A percentile compares a stretch with the other conserved stretches of the same genome.
Conservation (phyloP, 805 yeast species). For the Wickerhamiella shivajii region DNA sequence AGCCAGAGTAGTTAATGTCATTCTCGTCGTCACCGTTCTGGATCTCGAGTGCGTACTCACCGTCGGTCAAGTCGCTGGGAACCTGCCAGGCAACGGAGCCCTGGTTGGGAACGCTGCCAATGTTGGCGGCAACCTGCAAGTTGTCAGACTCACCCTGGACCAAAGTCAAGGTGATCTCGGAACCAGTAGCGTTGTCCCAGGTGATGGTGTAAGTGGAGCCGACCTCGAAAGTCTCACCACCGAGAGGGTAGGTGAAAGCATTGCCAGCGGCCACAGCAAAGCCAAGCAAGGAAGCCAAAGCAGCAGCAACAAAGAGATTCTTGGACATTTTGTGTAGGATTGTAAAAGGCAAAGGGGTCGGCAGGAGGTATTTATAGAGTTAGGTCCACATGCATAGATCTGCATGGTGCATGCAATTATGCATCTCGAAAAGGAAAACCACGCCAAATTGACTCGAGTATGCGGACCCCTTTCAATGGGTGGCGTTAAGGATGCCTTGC, state of each 20-base stretch:
- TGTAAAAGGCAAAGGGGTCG: neutral
- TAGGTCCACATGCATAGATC: neutral
- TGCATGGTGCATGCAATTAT: neutral
- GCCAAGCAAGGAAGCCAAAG: slow-evolving; percentile 12
- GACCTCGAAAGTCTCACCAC: slow-evolving; percentile 20
- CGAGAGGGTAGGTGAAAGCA: slow-evolving; percentile 23
- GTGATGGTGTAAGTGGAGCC: slow-evolving; percentile 21
- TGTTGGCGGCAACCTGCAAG: slow-evolving; percentile 23
- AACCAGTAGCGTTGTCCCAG: slow-evolving; percentile 24
- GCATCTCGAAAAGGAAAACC: too few relatives aligned
- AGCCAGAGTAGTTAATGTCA: slow-evolving; percentile 26
- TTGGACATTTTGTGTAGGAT: neutral
- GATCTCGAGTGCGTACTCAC: slow-evolving; percentile 26
- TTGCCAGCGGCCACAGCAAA: slow-evolving; percentile 18
- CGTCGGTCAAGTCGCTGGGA: slow-evolving; percentile 21
- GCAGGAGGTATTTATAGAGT: neutral
- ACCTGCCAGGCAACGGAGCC: slow-evolving; percentile 26
- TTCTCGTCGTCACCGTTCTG: slow-evolving; percentile 19
- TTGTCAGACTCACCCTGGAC: slow-evolving; percentile 23
- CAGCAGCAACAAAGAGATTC: slow-evolving; percentile 8
- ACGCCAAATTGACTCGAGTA: too few relatives aligned
- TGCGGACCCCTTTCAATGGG: too few relatives aligned
- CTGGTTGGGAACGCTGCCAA: slow-evolving; percentile 24
- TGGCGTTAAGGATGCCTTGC: too few relatives aligned
- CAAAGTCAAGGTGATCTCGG: slow-evolving; percentile 22